phyloP scores from a whole-genome alignment of 164 flowering plant species.

The Cinnamomum chago region DNA sequence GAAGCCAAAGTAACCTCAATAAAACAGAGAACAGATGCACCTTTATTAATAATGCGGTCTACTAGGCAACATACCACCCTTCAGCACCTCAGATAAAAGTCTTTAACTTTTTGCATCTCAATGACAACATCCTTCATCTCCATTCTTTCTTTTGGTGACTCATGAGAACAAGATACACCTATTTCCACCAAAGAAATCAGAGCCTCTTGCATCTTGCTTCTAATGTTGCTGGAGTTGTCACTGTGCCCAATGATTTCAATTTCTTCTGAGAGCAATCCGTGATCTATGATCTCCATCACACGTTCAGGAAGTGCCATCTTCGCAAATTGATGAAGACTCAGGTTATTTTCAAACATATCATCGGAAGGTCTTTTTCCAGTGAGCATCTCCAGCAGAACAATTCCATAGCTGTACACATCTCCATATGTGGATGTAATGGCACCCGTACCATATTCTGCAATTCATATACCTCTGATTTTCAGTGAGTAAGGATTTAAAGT shows the following conservation, averaged over 20 bases:
- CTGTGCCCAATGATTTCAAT: not conserved
- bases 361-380: slow-evolving; percentile 9
- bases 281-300: slow-evolving; percentile 3
- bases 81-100: too few relatives aligned
- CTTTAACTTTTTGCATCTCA: too few relatives aligned
- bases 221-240: not conserved
- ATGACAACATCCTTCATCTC: not conserved
- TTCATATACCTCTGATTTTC: too few relatives aligned
- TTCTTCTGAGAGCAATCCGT: not conserved
- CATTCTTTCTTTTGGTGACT: not conserved
- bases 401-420: slow-evolving; percentile 31
- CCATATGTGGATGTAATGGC: slow-evolving; percentile 17
- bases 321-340: not conserved
- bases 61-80: too few relatives aligned
- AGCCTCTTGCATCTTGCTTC: not conserved
- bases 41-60: too few relatives aligned
- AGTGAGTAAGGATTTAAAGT: too few relatives aligned
- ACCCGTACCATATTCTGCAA: slow-evolving; percentile 22
- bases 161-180: not conserved
- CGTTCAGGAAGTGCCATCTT: not conserved
- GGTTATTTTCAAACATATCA: slow-evolving; percentile 1
- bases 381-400: slow-evolving; percentile 18
- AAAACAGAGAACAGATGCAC: too few relatives aligned
- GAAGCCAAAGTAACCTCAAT: too few relatives aligned
- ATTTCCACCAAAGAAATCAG: not conserved